Conservation (phyloP, 2,329 filamentous ascomycete genomes). For the Peltaster fructicola region DNA sequence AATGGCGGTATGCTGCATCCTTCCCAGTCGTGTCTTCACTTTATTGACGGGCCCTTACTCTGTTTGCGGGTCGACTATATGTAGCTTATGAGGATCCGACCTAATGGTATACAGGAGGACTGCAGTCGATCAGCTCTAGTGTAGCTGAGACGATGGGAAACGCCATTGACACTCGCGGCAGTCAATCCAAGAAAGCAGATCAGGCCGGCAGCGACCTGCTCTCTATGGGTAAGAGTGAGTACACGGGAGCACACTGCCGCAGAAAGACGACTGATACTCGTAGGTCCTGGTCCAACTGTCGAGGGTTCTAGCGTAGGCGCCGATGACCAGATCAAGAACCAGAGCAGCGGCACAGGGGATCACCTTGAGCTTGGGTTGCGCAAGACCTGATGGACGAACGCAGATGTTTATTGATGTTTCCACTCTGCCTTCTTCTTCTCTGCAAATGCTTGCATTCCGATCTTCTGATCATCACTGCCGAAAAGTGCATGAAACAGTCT, state of each 20-base stretch:
- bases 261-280: too few species aligned
- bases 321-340: slow-evolving; percentile 12
- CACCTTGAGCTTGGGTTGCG: slow-evolving; percentile 14
- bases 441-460: slow-evolving; percentile 81
- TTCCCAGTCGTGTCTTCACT: too few species aligned
- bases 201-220: slow-evolving; percentile 11
- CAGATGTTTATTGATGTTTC: slow-evolving; percentile 50
- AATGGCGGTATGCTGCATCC: slow-evolving; percentile 12
- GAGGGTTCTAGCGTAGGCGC: slow-evolving; percentile 11
- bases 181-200: slow-evolving; percentile 13
- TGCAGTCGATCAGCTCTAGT: slow-evolving; percentile 11
- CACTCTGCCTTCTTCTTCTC: slow-evolving; percentile 90
- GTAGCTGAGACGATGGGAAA: slow-evolving; percentile 13
- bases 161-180: slow-evolving; percentile 9
- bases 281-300: slow-evolving; percentile 9
- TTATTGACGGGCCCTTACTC: too few species aligned
- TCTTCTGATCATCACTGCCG: slow-evolving; percentile 91
- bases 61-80: too few species aligned
- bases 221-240: slow-evolving; percentile 10
- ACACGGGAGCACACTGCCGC: too few species aligned
- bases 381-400: slow-evolving; percentile 6
- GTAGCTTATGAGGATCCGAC: slow-evolving; percentile 1
- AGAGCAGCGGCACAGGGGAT: slow-evolving; percentile 14
- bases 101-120: slow-evolving; percentile 8
- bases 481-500: slow-evolving; percentile 86